phyloP scores from a whole-genome alignment of 768 basidiomycete genomes.

The Termitomyces sp. region DNA sequence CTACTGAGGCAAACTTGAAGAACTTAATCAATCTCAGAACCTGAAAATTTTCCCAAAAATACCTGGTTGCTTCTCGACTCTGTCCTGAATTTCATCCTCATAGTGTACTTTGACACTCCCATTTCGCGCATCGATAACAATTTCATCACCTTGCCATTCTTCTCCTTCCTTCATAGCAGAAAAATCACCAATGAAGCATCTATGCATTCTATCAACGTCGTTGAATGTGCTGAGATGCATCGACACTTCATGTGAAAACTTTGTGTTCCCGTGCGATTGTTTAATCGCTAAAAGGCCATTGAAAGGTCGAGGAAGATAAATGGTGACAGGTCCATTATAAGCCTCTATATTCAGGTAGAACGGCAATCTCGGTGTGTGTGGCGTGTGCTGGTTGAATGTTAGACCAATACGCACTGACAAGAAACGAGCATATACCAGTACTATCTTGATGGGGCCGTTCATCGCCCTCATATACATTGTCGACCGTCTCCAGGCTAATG shows the following conservation, averaged over 20 bases:
- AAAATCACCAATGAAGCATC: conserved; percentile 33
- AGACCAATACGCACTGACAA: background rate
- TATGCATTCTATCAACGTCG: conserved; percentile 22
- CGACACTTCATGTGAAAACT: conserved; percentile 25
- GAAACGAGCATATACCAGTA: conserved; percentile 16
- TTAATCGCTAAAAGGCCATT: conserved; percentile 26
- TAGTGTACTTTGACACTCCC: conserved; percentile 30
- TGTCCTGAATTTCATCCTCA: conserved; percentile 25
- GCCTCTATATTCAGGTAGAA: conserved; percentile 19
- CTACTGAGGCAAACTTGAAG: background rate
- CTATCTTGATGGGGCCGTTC: conserved; percentile 23
- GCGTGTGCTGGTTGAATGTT: conserved; percentile 14
- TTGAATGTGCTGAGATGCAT: conserved; percentile 24
- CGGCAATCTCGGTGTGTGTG: conserved; percentile 16
- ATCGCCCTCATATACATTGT: conserved; percentile 15
- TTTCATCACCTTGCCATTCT: conserved; percentile 32
- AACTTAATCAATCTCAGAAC: conserved; percentile 10
- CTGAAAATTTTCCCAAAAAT: conserved; percentile 23
- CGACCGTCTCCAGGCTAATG: conserved; percentile 9
- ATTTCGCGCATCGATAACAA: conserved; percentile 26
- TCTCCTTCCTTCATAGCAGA: conserved; percentile 13
- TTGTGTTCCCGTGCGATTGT: conserved; percentile 21
- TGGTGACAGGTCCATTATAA: conserved; percentile 23
- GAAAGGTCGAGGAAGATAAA: conserved; percentile 38
- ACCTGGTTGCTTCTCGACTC: conserved; percentile 7